A percentile compares a stretch with the other conserved stretches of the same genome.
These are phyloP conservation scores for Eucalyptus pumila DNA, from an alignment of 345 rosid genomes.

Conservation along the genomic window DNA sequence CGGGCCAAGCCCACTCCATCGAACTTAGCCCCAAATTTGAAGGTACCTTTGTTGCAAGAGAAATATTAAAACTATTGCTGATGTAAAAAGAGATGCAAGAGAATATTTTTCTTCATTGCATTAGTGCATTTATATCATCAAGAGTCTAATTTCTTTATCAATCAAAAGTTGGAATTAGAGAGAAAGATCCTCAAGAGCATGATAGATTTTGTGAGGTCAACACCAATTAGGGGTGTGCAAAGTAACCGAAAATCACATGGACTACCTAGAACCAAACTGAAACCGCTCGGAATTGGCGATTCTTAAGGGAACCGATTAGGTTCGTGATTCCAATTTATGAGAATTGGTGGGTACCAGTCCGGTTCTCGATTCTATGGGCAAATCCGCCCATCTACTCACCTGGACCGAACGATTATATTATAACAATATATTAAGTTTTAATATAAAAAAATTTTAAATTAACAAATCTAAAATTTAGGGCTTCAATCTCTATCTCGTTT, in stretches of 20 bases:
- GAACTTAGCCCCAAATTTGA: not conserved
- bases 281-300: rapidly evolving
- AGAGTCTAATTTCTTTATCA: not conserved
- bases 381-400: rapidly evolving
- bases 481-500: rapidly evolving
- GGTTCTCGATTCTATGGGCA: rapidly evolving
- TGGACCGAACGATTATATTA: rapidly evolving
- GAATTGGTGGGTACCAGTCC: rapidly evolving
- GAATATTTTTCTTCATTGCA: not conserved
- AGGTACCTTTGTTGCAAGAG: not conserved
- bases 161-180: not conserved
- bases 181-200: rapidly evolving
- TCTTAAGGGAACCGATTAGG: rapidly evolving
- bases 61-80: not conserved
- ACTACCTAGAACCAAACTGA: rapidly evolving
- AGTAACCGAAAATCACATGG: rapidly evolving
- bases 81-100: not conserved
- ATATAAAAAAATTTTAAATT: no score
- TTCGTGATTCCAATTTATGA: no score
- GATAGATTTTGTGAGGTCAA: not conserved
- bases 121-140: not conserved
- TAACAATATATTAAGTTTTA: no score
- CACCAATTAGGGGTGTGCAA: no score
- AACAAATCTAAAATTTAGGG: no score
- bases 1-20: not conserved